A percentile compares a stretch with the other conserved stretches of the same genome.
These are phyloP conservation scores for Malus hybrid DNA, from an alignment of 331 rosid genomes.

Conservation along the genomic window DNA sequence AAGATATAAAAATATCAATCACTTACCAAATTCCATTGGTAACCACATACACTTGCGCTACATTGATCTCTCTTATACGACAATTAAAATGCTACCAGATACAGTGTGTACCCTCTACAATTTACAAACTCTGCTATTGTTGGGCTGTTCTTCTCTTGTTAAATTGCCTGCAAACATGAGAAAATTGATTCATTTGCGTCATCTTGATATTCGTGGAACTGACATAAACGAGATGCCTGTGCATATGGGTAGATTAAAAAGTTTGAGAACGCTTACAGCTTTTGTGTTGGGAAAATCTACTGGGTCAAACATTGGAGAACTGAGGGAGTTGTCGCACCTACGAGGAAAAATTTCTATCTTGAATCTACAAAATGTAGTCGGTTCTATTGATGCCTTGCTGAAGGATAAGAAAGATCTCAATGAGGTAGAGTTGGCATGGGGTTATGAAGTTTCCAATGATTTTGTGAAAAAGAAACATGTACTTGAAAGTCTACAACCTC, in stretches of 20 bases:
- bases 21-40: not conserved
- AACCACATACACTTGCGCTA: not conserved
- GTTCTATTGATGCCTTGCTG: slow-evolving; percentile 12
- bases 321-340: not conserved
- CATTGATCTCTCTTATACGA: not conserved
- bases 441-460: not conserved
- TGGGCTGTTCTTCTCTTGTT: accelerated
- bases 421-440: slow-evolving; percentile 10
- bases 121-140: not conserved
- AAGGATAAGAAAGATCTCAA: not conserved
- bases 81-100: not conserved
- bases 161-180: not conserved
- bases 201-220: not conserved
- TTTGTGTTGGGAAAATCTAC: not conserved
- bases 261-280: not conserved
- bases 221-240: not conserved
- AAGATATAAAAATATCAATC: not conserved
- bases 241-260: not conserved
- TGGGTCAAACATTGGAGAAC: not conserved
- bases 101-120: not conserved
- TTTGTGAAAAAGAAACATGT: not conserved
- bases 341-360: slow-evolving; percentile 8
- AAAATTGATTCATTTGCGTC: not conserved
- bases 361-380: slow-evolving; percentile 2
- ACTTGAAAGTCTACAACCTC: slow-evolving; percentile 15